These are phyloP conservation scores for Carex cristatella DNA, from an alignment of 176 grass and related monocot genomes.

Conservation along the genomic window DNA sequence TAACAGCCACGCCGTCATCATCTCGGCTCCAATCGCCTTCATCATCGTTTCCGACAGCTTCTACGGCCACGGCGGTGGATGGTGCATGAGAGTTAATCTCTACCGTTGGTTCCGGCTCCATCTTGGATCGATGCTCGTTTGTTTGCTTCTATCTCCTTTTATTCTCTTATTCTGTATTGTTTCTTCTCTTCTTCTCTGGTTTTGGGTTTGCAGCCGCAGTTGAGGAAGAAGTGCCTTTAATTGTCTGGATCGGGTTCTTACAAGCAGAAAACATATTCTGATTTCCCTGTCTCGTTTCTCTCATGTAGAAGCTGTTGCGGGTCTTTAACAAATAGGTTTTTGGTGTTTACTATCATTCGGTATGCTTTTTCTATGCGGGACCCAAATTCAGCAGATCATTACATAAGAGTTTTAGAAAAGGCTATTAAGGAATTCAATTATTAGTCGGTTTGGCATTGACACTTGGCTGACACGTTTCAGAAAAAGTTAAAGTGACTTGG, in stretches of 20 bases:
- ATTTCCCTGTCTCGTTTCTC: not conserved
- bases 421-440: not conserved
- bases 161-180: not conserved
- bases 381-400: not conserved
- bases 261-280: not conserved
- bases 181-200: not conserved
- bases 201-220: not conserved
- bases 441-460: not conserved
- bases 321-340: not conserved
- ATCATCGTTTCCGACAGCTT: not conserved
- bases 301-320: not conserved
- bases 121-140: conserved; percentile 2
- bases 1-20: conserved; percentile 21
- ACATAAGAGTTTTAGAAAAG: not conserved
- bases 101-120: conserved; percentile 9
- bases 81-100: conserved; percentile 7
- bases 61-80: not conserved
- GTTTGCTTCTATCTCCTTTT: not conserved
- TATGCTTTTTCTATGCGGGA: not conserved
- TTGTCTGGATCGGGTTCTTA: not conserved
- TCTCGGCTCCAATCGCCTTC: conserved; percentile 58
- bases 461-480: too few relatives aligned
- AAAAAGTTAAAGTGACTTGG: too few relatives aligned
- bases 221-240: not conserved
- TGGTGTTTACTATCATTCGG: not conserved